Evolutionary conservation across 2,329 filamentous ascomycete genomes (phyloP).

Genomic region (Fusarium zealandicum): DNA sequence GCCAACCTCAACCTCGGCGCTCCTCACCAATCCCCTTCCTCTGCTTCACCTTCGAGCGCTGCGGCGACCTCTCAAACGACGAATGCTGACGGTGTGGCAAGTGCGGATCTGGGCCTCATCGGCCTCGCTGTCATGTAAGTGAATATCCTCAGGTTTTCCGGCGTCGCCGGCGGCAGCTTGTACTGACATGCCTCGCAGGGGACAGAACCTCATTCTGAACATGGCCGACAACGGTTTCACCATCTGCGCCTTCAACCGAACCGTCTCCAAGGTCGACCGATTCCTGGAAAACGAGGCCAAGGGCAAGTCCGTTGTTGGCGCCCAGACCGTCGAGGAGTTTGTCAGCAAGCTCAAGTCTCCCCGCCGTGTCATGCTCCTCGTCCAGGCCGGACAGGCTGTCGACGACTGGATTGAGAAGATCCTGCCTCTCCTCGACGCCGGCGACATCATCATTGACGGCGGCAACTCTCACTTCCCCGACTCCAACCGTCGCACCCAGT

Average conservation of each 20-base stretch:
- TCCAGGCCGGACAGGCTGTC: constrained; percentile 97
- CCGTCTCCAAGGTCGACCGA: constrained; percentile 95
- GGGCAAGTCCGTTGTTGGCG: constrained; percentile 94
- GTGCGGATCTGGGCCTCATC: constrained; percentile 90
- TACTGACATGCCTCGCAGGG: constrained; percentile 52
- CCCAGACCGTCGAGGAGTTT: constrained; percentile 93
- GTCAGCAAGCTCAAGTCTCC: constrained; percentile 96
- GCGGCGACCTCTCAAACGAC: constrained; percentile 43
- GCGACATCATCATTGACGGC: constrained; percentile 99
- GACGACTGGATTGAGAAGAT: constrained; percentile 99
- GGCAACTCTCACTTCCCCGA: constrained; percentile 99
- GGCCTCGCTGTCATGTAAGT: constrained; percentile 88
- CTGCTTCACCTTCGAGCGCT: constrained; percentile 41
- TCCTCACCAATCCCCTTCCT: constrained; percentile 54
- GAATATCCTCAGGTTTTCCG: constrained; percentile 1
- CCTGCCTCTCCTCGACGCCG: constrained; percentile 79
- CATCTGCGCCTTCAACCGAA: constrained; percentile 98
- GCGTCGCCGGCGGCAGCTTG: constrained; percentile 22
- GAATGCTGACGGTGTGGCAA: constrained; percentile 66
- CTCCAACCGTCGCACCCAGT: constrained; percentile 95
- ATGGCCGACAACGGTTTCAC: constrained; percentile 93
- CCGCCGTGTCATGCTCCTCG: constrained; percentile 96
- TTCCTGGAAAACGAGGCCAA: constrained; percentile 92
- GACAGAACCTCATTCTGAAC: constrained; percentile 89
- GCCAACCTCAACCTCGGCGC: constrained; percentile 76